Evolutionary conservation across 2,329 filamentous ascomycete genomes (phyloP), one percentile per base, ranked within the genome.

Genomic region (Nemania abortiva): DNA sequence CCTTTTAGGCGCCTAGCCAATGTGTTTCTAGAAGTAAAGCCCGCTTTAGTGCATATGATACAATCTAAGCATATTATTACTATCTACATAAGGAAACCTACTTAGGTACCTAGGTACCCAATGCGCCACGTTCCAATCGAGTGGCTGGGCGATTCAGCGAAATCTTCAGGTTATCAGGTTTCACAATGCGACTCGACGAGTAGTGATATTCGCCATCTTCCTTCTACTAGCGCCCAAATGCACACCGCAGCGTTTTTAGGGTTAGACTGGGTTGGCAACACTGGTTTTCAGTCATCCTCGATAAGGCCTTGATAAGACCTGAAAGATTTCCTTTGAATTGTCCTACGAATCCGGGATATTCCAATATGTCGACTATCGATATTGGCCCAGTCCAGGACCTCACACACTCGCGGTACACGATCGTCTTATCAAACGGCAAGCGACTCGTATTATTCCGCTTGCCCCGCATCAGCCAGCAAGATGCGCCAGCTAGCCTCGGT

Each of bases 371-470:
- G 20, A 70, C 68, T 5, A 69, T 80, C 27, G 73, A 76, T 13
- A 63, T 80, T 9, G 79, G 78, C 6, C 45, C 47, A 13, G 72
- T 82, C 6, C 71, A 77, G 4, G 75, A 76, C 29, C 78, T 84
- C 31, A 78, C 74, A 6, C 77, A 82, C 52, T 75, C 82, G 7
- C 79, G 83, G 49, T 83, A 84, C 74, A 79, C 83, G 57, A 75
- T 84, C 53, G 78, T 79, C 49, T 75, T 84, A 5, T 83, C 82
- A 0, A 80, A 79, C 69, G 80, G 79, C 59, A 84, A 84, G 74
- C 82, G 82, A 39, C 74, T 84, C 65, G 80, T 84, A 24, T 75
- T 84, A 7, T 84, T 84, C 67, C 82, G 82, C 45, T 69, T 84
- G 47, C 82, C 82, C 9, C 78, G 74, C 7, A 84, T 84, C 66